Base-by-base conservation (phyloP, 345 rosid species). In the Mercurialis annua region DNA sequence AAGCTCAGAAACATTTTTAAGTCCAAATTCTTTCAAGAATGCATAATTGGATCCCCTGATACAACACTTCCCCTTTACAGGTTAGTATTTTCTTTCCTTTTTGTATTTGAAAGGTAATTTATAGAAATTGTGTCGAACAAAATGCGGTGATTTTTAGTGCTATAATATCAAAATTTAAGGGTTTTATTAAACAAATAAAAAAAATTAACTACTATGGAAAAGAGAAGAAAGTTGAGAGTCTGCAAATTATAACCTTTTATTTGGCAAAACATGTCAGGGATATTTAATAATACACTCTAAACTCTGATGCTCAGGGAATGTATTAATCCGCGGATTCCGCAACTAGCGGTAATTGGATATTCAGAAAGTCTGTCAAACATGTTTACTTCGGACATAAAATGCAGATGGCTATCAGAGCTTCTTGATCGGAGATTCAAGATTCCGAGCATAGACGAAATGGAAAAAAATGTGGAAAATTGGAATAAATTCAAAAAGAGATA, bases 271-370 rank as follows among this genome's bases (percentile, higher is more conserved):
- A n/a, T n/a, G n/a, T n/a, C n/a, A n/a, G n/a, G n/a, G n/a, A n/a
- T n/a, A n/a, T n/a, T n/a, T n/a, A n/a, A n/a, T n/a, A n/a, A n/a
- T n/a, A n/a, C n/a, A n/a, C n/a, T n/a, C n/a, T 8, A 16, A 42
- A n/a, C n/a, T n/a, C n/a, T n/a, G n/a, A n/a, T n/a, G n/a, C n/a
- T 2, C 76, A 82, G 86, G 80, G 78, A 75, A 70, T 50, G 75
- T 50, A 62, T 80, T 59, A 80, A 75, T 17, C 86, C 80, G 0
- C 44, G 52, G 43, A 75, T 80, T 36, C 86, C 83, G 17, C 81
- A 79, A 52, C 64, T 75, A 10, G 80, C 80, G 5, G 81, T 82
- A 27, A 71, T 72, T 0, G 83, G 83, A 31, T 80, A 69, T 64
- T 72, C 86, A 2, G 81, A 77, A 48, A 75, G 78, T 46, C 0